Percentiles rank a stretch among this genome's conserved stretches.
phyloP scores from a whole-genome alignment of 441 rosid genomes.

The Croton laevigatus region DNA sequence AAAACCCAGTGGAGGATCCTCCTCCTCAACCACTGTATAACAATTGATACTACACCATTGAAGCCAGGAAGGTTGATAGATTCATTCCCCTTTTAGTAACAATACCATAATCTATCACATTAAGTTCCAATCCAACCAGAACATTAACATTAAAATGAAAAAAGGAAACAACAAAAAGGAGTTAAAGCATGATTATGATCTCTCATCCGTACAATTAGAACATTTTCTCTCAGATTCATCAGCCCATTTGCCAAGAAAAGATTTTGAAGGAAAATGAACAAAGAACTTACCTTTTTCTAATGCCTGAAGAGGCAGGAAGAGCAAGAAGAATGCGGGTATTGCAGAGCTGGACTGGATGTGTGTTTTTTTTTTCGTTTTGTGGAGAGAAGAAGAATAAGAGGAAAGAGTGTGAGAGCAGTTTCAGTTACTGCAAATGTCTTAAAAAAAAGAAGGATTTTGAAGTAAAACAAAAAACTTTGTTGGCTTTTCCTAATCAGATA shows the following conservation, averaged over 20 bases:
- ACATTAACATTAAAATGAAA: neutral
- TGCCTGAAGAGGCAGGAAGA: slow-evolving; percentile 30
- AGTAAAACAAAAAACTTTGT: slow-evolving; percentile 12
- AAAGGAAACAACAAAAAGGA: neutral
- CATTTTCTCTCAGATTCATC: neutral
- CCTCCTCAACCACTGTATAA: neutral
- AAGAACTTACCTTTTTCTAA: slow-evolving; percentile 36
- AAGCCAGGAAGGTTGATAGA: neutral
- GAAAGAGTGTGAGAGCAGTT: slow-evolving; percentile 2
- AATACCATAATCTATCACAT: neutral
- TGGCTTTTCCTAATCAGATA: slow-evolving; percentile 72
- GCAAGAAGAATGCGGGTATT: slow-evolving; percentile 32
- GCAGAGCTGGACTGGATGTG: slow-evolving; percentile 21
- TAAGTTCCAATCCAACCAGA: neutral
- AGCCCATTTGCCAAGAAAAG: neutral
- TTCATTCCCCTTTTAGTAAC: neutral
- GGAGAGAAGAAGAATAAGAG: slow-evolving; percentile 8
- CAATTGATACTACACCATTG: neutral
- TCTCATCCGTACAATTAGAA: neutral
- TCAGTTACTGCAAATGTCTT: slow-evolving; percentile 8
- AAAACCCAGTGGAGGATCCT: neutral
- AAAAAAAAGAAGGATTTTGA: neutral
- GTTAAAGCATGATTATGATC: neutral
- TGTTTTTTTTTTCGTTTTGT: neutral
- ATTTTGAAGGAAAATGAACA: neutral